phyloP scores from a whole-genome alignment of 1,139 yeast species.

The Keqinozyma sinolaborantium region DNA sequence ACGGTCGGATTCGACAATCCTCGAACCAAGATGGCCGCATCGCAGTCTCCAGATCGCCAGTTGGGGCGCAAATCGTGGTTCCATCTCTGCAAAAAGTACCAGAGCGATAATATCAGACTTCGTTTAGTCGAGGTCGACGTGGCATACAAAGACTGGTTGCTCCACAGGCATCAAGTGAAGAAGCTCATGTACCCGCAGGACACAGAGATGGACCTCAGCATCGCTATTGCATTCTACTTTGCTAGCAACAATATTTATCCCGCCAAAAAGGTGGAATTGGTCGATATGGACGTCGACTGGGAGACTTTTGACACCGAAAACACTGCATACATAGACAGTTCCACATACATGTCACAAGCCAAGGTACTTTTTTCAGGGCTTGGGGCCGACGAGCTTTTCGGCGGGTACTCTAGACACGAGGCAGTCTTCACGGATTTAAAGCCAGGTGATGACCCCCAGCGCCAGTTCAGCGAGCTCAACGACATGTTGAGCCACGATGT shows the following conservation, averaged over 20 bases:
- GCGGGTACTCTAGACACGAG: constrained; percentile 85
- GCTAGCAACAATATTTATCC: constrained; percentile 57
- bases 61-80: constrained; percentile 65
- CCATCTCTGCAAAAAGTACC: constrained; percentile 40
- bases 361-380: constrained; percentile 83
- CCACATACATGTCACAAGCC: constrained; percentile 45
- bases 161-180: constrained; percentile 49
- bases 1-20: constrained; percentile 94
- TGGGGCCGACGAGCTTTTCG: constrained; percentile 97
- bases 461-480: constrained; percentile 20
- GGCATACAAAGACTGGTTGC: constrained; percentile 59
- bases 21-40: constrained; percentile 60
- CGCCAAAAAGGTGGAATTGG: constrained; percentile 11
- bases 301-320: constrained; percentile 18
- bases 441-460: constrained; percentile 16
- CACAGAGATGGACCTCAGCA: constrained; percentile 93
- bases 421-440: constrained; percentile 36
- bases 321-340: constrained; percentile 5
- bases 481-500: constrained; percentile 68
- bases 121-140: constrained; percentile 69
- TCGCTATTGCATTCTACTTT: constrained; percentile 91
- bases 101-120: constrained; percentile 26
- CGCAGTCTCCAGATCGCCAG: constrained; percentile 77
- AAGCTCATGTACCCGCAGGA: constrained; percentile 75
- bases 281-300: constrained; percentile 13